Percentiles rank a stretch among this genome's conserved stretches.
Conservation (phyloP, 441 rosid genomes). For the Pelargonium hybrid region DNA sequence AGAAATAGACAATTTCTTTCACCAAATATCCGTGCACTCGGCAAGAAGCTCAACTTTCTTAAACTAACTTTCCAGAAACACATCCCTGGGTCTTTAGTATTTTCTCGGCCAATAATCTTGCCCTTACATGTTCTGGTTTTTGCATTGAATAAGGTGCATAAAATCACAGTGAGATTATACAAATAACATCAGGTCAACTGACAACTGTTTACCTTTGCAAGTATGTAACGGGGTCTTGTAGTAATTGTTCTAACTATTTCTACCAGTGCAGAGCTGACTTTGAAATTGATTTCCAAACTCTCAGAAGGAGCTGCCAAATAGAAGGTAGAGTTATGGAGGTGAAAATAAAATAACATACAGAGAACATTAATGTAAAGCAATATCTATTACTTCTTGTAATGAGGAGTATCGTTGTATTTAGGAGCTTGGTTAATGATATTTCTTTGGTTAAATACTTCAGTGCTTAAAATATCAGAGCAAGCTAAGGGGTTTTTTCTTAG, state of each 20-base stretch:
- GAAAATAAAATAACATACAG: not conserved
- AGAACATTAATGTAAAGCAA: not conserved
- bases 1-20: not conserved
- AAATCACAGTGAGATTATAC: not conserved
- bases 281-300: constrained; percentile 87
- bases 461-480: not conserved
- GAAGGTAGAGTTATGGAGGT: constrained; percentile 9
- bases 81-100: not conserved
- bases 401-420: not conserved
- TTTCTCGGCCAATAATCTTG: not conserved
- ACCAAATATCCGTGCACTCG: not conserved
- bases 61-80: not conserved
- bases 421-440: not conserved
- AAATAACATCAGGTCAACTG: not conserved
- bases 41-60: not conserved
- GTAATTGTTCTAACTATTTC: constrained; percentile 72
- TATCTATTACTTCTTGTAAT: not conserved
- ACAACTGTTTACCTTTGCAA: constrained; percentile 63
- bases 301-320: constrained; percentile 65
- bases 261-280: constrained; percentile 92
- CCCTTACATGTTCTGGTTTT: constrained; percentile 1
- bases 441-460: not conserved
- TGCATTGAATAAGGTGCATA: not conserved
- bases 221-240: constrained; percentile 82
- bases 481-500: not conserved